phyloP scores from a whole-genome alignment of 805 yeast species.

The Lipomyces chichibuensis region DNA sequence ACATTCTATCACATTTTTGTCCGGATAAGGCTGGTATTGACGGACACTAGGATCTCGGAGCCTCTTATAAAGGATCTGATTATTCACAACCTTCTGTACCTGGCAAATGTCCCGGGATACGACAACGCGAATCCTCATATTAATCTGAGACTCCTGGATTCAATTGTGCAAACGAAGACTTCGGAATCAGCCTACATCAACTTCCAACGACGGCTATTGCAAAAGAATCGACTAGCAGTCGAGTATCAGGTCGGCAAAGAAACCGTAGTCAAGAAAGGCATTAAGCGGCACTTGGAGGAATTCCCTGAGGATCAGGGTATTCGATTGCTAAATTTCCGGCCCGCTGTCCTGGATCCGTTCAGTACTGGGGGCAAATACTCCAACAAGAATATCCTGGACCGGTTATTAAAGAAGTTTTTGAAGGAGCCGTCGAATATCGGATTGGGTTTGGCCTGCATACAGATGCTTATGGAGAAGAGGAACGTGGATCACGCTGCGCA shows the following conservation, averaged over 20 bases:
- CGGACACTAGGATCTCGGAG: conserved; percentile 5
- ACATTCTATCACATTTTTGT: not conserved
- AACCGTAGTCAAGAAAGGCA: conserved; percentile 24
- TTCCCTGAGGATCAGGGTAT: conserved; percentile 29
- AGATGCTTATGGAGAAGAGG: conserved; percentile 34
- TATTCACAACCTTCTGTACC: conserved; percentile 37
- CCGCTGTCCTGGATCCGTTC: conserved; percentile 30
- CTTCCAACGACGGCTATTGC: conserved; percentile 19
- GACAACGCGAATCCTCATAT: conserved; percentile 25
- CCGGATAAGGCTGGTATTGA: not conserved
- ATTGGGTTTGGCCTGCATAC: conserved; percentile 41
- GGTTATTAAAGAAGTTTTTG: conserved; percentile 38
- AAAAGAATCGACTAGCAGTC: conserved; percentile 23
- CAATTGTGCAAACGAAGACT: conserved; percentile 10
- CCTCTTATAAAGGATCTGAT: conserved; percentile 43
- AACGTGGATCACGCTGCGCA: conserved; percentile 41
- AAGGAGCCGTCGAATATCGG: conserved; percentile 41
- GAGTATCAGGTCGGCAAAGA: conserved; percentile 33
- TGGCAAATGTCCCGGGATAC: conserved; percentile 11
- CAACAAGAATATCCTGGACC: conserved; percentile 32
- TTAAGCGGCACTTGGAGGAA: conserved; percentile 26
- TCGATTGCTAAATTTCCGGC: conserved; percentile 22
- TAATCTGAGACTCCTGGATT: conserved; percentile 24
- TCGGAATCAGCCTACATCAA: conserved; percentile 16
- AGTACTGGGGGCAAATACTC: conserved; percentile 30